A percentile compares a stretch with the other conserved stretches of the same genome.
These are phyloP conservation scores for Naematelia aurantialba DNA, from an alignment of 768 basidiomycete species.

Conservation along the genomic window DNA sequence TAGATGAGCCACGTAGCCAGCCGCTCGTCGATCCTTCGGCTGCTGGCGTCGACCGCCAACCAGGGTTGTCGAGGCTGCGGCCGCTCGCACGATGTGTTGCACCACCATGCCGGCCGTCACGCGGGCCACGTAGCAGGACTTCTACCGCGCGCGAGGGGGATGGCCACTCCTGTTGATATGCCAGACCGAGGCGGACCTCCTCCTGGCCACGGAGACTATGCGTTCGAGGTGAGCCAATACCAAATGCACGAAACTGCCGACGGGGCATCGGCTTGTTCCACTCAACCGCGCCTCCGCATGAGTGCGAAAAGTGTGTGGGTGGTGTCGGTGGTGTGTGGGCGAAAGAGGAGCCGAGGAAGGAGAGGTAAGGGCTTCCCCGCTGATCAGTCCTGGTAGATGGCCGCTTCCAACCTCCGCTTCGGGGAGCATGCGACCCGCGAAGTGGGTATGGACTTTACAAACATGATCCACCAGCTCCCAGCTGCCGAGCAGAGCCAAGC, in stretches of 20 bases:
- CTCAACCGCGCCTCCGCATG: too few relatives aligned
- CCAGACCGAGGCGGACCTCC: slow-evolving; percentile 20
- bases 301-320: too few relatives aligned
- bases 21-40: slow-evolving; percentile 34
- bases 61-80: slow-evolving; percentile 44
- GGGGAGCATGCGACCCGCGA: slow-evolving; percentile 45
- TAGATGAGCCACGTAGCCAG: slow-evolving; percentile 19
- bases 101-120: slow-evolving; percentile 21
- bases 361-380: too few relatives aligned
- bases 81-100: slow-evolving; percentile 30
- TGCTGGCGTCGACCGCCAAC: slow-evolving; percentile 34
- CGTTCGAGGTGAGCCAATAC: slow-evolving; percentile 49
- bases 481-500: slow-evolving; percentile 29
- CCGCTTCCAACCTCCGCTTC: slow-evolving; percentile 47
- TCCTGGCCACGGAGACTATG: slow-evolving; percentile 44
- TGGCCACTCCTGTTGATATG: slow-evolving; percentile 41
- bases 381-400: slow-evolving; percentile 32
- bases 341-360: too few relatives aligned
- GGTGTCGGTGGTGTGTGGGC: too few relatives aligned
- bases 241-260: too few relatives aligned
- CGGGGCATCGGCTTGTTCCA: too few relatives aligned
- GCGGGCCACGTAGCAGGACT: slow-evolving; percentile 7
- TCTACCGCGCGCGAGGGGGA: slow-evolving; percentile 17
- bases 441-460: slow-evolving; percentile 42
- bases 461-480: slow-evolving; percentile 40